Evolutionary conservation across 1,284 basidiomycete genomes (phyloP), one percentile per base, ranked within the genome.

Genomic region (Flammula alnicola): DNA sequence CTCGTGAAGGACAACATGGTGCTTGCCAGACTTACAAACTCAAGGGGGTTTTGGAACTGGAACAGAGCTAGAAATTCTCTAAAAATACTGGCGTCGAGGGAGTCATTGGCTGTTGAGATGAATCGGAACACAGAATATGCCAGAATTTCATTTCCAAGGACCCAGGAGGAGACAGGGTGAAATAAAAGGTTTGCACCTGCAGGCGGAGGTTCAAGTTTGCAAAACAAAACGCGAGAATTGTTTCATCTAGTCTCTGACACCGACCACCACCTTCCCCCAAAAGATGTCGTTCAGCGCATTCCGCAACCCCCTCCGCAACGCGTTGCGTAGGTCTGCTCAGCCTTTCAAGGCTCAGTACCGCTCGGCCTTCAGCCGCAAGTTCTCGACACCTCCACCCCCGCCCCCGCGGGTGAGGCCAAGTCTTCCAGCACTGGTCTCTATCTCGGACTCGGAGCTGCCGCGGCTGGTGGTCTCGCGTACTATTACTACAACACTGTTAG

Each of bases 401-500:
- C 67, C 65, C 68, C 66, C 4, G 51, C 51, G 1, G 31, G 50
- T 3, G 57, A 57, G 17, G 58, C 77, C 11, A 67, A 73, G 51
- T 76, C 73, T 50, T 77, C 74, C 26, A 86, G 79, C 63, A 76
- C 73, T 8, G 72, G 66, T 27, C 73, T 90, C 46, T 83, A 76
- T 60, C 68, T 77, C 32, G 80, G 80, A 27, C 59, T 88, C 19
- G 86, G 79, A 61, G 78, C 72, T 47, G 76, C 70, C 45, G 76
- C 72, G 14, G 74, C 73, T 26, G 75, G 73, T 48, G 83, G 77
- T 54, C 74, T 72, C 25, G 80, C 77, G 3, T 84, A 78, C 66
- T 90, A 81, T 62, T 61, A 79, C 49, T 80, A 76, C 68, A 66
- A 76, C 19, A 74, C 75, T n/a, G n/a, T n/a, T n/a, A n/a, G n/a